Conservation (phyloP, 140 eudicot genomes). For the Senecio squalidus region DNA sequence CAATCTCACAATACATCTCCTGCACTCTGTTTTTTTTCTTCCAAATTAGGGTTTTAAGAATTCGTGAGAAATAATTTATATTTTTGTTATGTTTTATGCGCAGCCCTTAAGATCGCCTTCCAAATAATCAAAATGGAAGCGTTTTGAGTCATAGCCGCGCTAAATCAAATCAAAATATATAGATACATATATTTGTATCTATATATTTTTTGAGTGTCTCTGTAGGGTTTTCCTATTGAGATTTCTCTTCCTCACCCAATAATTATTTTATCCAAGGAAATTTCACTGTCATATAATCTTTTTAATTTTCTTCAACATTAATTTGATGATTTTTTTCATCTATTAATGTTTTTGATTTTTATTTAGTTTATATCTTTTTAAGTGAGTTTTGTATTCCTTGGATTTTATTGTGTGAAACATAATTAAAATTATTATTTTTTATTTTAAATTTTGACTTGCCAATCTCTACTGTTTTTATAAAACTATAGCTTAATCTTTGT, state of each 20-base stretch:
- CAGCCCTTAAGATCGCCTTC: slow-evolving; percentile 95
- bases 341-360: not conserved
- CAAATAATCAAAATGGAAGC: slow-evolving; percentile 57
- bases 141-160: slow-evolving; percentile 97
- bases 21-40: no score
- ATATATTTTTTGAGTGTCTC: slow-evolving; percentile 33
- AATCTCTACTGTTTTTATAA: not conserved
- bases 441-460: not conserved
- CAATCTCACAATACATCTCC: no score
- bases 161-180: slow-evolving; percentile 25
- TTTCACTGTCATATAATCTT: slow-evolving; percentile 7
- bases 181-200: not conserved
- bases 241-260: slow-evolving; percentile 17
- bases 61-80: no score
- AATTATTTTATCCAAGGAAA: slow-evolving; percentile 13
- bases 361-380: slow-evolving; percentile 13
- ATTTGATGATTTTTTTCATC: not conserved
- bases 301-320: not conserved
- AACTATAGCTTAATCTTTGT: no score
- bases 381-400: slow-evolving; percentile 15
- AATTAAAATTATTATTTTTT: not conserved
- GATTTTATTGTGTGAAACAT: slow-evolving; percentile 34
- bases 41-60: no score
- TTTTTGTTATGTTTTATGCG: no score
- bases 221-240: slow-evolving; percentile 68